These are phyloP conservation scores for Termitomyces sp. DNA, from an alignment of 768 basidiomycete genomes.

Conservation along the genomic window DNA sequence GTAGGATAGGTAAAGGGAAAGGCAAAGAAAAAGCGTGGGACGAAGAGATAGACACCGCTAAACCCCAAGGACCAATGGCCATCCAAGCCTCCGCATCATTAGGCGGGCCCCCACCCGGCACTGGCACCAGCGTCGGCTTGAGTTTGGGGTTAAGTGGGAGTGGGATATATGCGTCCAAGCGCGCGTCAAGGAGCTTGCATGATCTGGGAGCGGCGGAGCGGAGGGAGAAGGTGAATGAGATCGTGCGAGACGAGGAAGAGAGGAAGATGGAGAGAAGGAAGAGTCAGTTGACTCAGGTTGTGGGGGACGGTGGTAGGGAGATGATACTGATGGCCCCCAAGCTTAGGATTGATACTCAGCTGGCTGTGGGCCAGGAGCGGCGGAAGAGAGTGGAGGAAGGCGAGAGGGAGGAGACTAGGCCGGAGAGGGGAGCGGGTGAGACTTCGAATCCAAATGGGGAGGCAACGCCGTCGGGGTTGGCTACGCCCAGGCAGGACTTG, in stretches of 20 bases:
- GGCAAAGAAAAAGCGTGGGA: slow-evolving; percentile 10
- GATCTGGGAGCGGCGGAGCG: slow-evolving; percentile 41
- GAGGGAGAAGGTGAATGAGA: slow-evolving; percentile 28
- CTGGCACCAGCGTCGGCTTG: neutral
- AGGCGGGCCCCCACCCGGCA: neutral
- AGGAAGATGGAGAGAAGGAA: slow-evolving; percentile 15
- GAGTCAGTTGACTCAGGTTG: slow-evolving; percentile 2
- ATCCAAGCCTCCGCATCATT: slow-evolving; percentile 10
- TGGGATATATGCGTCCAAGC: slow-evolving; percentile 36
- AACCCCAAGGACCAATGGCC: neutral
- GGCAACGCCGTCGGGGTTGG: neutral
- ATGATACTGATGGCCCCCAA: neutral
- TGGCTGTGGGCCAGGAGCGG: neutral
- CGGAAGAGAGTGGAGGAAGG: neutral
- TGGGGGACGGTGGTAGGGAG: neutral
- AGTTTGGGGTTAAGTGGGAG: neutral
- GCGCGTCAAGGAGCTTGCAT: slow-evolving; percentile 62
- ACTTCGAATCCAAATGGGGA: neutral
- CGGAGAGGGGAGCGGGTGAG: neutral
- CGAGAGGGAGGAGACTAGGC: neutral
- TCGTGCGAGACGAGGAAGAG: slow-evolving; percentile 27
- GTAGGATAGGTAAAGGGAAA: neutral
- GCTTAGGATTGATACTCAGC: slow-evolving; percentile 6
- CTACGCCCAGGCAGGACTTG: neutral
- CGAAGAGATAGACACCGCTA: slow-evolving; percentile 8